Conservation (phyloP, 495 filamentous ascomycete species). For the Hypomontagnella monticulosa region DNA sequence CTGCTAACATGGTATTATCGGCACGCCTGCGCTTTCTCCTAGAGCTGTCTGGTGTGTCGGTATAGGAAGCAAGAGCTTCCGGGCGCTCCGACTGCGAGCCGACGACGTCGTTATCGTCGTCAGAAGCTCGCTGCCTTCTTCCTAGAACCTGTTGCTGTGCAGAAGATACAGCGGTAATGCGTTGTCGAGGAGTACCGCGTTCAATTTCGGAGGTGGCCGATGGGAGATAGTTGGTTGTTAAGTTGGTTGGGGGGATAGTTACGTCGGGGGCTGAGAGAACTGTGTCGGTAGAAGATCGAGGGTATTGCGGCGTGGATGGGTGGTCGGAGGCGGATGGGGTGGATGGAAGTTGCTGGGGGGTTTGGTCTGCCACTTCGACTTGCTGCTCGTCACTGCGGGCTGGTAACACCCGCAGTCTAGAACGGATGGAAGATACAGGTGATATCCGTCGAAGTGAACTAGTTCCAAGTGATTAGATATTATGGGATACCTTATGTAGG, state of each 20-base stretch:
- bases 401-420: slow-evolving; percentile 42
- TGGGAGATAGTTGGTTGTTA: slow-evolving; percentile 20
- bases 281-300: slow-evolving; percentile 51
- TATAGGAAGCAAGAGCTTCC: slow-evolving; percentile 31
- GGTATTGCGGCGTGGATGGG: slow-evolving; percentile 54
- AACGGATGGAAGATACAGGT: slow-evolving; percentile 27
- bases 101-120: slow-evolving; percentile 35
- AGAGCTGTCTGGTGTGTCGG: slow-evolving; percentile 8
- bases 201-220: slow-evolving; percentile 29
- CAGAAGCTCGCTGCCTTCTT: slow-evolving; percentile 37
- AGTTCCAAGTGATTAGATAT: slow-evolving; percentile 2
- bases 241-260: slow-evolving; percentile 27
- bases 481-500: slow-evolving; percentile 13
- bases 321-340: slow-evolving; percentile 54
- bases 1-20: slow-evolving; percentile 43
- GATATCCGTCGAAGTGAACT: slow-evolving; percentile 20
- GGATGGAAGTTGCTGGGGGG: slow-evolving; percentile 46
- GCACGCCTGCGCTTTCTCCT: slow-evolving; percentile 42
- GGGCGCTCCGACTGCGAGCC: slow-evolving; percentile 31
- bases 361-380: slow-evolving; percentile 59
- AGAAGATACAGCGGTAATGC: slow-evolving; percentile 26
- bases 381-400: slow-evolving; percentile 43
- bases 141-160: slow-evolving; percentile 34
- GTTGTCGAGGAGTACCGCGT: slow-evolving; percentile 26
- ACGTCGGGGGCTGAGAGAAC: slow-evolving; percentile 47